phyloP scores from a whole-genome alignment of 805 yeast genomes.

The Wickerhamomyces bisporus region DNA sequence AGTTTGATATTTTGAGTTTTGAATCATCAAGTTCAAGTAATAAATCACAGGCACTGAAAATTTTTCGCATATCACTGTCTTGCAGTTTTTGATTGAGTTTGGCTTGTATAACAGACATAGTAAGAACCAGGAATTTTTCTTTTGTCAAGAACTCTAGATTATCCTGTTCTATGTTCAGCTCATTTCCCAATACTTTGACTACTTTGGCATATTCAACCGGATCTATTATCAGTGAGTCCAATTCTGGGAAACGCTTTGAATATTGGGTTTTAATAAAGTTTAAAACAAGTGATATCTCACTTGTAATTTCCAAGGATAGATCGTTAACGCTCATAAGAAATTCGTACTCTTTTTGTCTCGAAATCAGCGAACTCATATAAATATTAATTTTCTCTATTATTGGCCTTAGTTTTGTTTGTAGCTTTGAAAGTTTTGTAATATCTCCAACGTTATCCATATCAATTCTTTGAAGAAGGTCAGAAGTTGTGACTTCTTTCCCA shows the following conservation, averaged over 20 bases:
- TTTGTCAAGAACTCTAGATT: conserved; percentile 38
- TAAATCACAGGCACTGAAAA: conserved; percentile 43
- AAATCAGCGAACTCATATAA: conserved; percentile 13
- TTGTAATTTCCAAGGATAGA: conserved; percentile 45
- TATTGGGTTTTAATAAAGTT: conserved; percentile 49
- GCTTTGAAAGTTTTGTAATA: conserved; percentile 9
- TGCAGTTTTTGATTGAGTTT: conserved; percentile 27
- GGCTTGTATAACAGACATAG: conserved; percentile 64
- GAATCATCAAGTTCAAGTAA: conserved; percentile 41
- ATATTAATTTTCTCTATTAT: conserved; percentile 13
- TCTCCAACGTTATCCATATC: conserved; percentile 12
- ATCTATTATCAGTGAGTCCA: conserved; percentile 55
- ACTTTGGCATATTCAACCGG: conserved; percentile 58
- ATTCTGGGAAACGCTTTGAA: conserved; percentile 61
- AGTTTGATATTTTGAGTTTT: conserved; percentile 40
- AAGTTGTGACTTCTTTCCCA: conserved; percentile 12
- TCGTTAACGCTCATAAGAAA: conserved; percentile 52
- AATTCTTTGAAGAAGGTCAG: conserved; percentile 5
- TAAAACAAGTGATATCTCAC: conserved; percentile 48
- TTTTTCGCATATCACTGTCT: conserved; percentile 29
- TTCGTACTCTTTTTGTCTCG: conserved; percentile 34
- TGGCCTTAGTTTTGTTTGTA: conserved; percentile 13
- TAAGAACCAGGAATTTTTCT: conserved; percentile 66
- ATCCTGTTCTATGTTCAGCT: conserved; percentile 27
- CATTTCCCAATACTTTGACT: conserved; percentile 46